Base-by-base conservation (phyloP, 148 eudicot species). In the Vaccinium macrocarpon region DNA sequence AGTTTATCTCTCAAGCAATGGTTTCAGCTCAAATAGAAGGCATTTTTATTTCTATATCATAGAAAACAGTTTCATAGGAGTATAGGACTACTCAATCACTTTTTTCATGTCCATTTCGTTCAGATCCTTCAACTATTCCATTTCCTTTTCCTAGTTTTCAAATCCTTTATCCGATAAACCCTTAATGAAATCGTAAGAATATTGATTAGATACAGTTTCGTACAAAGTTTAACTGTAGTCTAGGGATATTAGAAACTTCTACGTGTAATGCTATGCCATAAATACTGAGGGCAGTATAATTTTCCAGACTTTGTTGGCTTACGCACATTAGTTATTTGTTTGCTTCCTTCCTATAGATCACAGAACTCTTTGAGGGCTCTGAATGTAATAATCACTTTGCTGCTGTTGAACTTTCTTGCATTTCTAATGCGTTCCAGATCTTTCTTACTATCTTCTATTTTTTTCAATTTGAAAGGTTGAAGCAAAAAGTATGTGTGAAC, bases 401-500 rank as follows among this genome's bases (percentile, higher is more conserved):
- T 29, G 7, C 42, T 68, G 35, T 68, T 27, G 12, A 68, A 68
- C 38, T 27, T 25, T 68, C 73, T 68, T 27, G 13, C 18, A 11
- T 68, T 12, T 68, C 35, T 68, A 13, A 4, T 68, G 19, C 38
- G 29, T 68, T 68, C 29, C 35, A 68, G 73, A 16, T 68, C 38
- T 68, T 68, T 25, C 38, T 68, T 68, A 25, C 73, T 12, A 68
- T 27, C 7, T 68, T 13, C 38, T 68, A 68, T 27, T 29, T 27
- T 27, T 64, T 5, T 68, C 73, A 68, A 64, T 68, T 68, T 16
- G 2, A 68, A 68, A 68, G 73, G 73, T 68, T 27, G 73, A 68
- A 68, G 35, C 38, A 68, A 35, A 29, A 80, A 92, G 93, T 46
- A 78, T 89, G 84, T 96, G 99, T 87, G 94, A 94, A 81, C 90